phyloP scores from a whole-genome alignment of 495 filamentous ascomycete species.

The Neurospora sp. region DNA sequence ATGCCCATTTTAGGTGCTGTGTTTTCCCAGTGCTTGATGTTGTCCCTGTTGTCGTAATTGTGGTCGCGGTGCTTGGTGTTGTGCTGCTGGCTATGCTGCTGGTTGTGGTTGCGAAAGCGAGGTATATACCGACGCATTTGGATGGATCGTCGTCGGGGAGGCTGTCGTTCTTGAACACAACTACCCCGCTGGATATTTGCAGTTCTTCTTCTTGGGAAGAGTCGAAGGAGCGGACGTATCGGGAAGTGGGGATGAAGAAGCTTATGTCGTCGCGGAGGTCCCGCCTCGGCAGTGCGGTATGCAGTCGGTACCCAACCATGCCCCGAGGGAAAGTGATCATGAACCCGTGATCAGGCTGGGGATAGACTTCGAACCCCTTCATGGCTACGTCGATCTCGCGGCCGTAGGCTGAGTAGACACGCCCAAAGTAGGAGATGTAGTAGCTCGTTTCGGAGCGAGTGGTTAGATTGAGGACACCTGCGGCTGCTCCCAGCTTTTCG shows the following conservation, averaged over 20 bases:
- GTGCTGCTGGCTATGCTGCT: not conserved
- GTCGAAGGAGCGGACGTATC: not conserved
- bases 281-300: constrained; percentile 1
- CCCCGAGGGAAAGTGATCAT: constrained; percentile 18
- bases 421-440: constrained; percentile 15
- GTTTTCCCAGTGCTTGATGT: not conserved
- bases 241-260: constrained; percentile 11
- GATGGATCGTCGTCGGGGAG: not conserved
- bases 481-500: not conserved
- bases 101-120: not conserved
- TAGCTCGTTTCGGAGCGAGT: constrained; percentile 8
- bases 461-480: constrained; percentile 12
- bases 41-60: not conserved
- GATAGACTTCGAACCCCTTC: constrained; percentile 13
- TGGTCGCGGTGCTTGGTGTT: not conserved
- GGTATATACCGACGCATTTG: not conserved
- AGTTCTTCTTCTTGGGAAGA: not conserved
- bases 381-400: constrained; percentile 17
- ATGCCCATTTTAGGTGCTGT: not conserved
- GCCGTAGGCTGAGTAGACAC: constrained; percentile 14
- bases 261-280: constrained; percentile 10
- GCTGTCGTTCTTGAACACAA: not conserved
- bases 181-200: not conserved
- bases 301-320: constrained; percentile 7
- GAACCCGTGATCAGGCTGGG: constrained; percentile 5